phyloP scores from a whole-genome alignment of 1,284 basidiomycete species.

The Acaromyces ingoldii region DNA sequence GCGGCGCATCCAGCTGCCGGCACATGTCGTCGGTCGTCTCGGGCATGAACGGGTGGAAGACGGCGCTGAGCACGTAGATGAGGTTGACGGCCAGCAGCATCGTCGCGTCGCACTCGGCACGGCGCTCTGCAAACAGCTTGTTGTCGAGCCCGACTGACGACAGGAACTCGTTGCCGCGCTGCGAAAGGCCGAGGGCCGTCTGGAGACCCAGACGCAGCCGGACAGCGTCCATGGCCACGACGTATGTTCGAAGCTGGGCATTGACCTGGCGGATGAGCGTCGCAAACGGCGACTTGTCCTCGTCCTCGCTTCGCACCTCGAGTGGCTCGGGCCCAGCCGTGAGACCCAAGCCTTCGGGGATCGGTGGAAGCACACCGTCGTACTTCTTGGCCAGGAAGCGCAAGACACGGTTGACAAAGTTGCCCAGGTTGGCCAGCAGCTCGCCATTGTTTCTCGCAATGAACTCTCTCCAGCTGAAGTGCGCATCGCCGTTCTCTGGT shows the following conservation, averaged over 20 bases:
- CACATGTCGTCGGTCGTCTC: slow-evolving; percentile 76
- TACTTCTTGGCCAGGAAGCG: slow-evolving; percentile 86
- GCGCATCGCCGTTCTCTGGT: slow-evolving; percentile 88
- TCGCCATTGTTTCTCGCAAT: slow-evolving; percentile 91
- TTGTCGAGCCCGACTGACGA: slow-evolving; percentile 89
- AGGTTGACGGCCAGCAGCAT: slow-evolving; percentile 82
- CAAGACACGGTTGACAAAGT: slow-evolving; percentile 91
- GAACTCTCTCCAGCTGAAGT: slow-evolving; percentile 96
- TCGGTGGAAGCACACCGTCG: slow-evolving; percentile 62
- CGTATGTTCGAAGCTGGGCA: slow-evolving; percentile 71
- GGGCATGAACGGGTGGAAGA: slow-evolving; percentile 96
- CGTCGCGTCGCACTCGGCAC: slow-evolving; percentile 81
- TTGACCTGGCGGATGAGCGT: slow-evolving; percentile 77
- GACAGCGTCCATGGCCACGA: slow-evolving; percentile 81
- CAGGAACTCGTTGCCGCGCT: slow-evolving; percentile 88
- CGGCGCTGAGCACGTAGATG: slow-evolving; percentile 80
- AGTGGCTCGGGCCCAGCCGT: slow-evolving; percentile 11
- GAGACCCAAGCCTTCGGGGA: slow-evolving; percentile 34
- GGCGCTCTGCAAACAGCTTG: slow-evolving; percentile 73
- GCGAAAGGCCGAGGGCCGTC: slow-evolving; percentile 82
- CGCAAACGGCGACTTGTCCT: slow-evolving; percentile 54
- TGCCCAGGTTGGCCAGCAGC: slow-evolving; percentile 92
- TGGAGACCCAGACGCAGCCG: slow-evolving; percentile 83
- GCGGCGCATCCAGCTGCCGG: slow-evolving; percentile 81
- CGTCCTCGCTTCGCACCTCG: too few species aligned